Percentiles rank a stretch among this genome's conserved stretches.
phyloP scores from a whole-genome alignment of 2,329 filamentous ascomycete species.

The Ophiostoma novo-ulmi region DNA sequence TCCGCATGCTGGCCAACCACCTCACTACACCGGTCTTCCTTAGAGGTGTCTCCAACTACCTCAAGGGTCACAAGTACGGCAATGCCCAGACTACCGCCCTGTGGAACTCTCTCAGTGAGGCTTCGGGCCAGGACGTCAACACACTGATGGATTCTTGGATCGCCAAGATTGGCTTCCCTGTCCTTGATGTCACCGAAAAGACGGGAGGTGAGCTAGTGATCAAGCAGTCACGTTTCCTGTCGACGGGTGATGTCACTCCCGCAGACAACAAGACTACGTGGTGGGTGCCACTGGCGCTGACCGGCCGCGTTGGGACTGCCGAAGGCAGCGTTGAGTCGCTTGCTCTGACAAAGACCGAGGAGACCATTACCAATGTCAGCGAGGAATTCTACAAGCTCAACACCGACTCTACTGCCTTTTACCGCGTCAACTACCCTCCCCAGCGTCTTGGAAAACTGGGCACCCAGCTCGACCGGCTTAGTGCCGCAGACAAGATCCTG shows the following conservation, averaged over 20 bases:
- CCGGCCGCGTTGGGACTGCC: conserved; percentile 61
- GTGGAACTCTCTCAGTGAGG: conserved; percentile 82
- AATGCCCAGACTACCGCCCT: conserved; percentile 88
- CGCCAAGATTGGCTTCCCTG: conserved; percentile 87
- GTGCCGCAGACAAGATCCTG: conserved; percentile 84
- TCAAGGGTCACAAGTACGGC: conserved; percentile 81
- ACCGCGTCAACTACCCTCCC: conserved; percentile 90
- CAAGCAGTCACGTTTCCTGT: conserved; percentile 83
- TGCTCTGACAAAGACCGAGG: conserved; percentile 69
- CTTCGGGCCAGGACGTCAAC: conserved; percentile 80
- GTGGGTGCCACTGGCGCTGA: conserved; percentile 90
- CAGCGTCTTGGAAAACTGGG: conserved; percentile 74
- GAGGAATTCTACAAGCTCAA: conserved; percentile 92
- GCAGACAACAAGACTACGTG: conserved; percentile 89
- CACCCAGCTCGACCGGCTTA: conserved; percentile 68
- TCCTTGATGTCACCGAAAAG: conserved; percentile 73
- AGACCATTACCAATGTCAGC: conserved; percentile 69
- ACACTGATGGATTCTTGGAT: conserved; percentile 94
- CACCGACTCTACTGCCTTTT: conserved; percentile 79
- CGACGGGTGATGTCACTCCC: conserved; percentile 81
- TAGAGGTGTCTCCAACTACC: conserved; percentile 81
- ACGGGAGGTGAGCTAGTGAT: conserved; percentile 75
- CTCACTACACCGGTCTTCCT: conserved; percentile 85
- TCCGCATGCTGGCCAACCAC: conserved; percentile 91
- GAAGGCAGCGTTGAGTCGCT: conserved; percentile 51